These are phyloP conservation scores for Ogataea hybrid DNA, from an alignment of 1,139 yeast genomes.

Conservation along the genomic window DNA sequence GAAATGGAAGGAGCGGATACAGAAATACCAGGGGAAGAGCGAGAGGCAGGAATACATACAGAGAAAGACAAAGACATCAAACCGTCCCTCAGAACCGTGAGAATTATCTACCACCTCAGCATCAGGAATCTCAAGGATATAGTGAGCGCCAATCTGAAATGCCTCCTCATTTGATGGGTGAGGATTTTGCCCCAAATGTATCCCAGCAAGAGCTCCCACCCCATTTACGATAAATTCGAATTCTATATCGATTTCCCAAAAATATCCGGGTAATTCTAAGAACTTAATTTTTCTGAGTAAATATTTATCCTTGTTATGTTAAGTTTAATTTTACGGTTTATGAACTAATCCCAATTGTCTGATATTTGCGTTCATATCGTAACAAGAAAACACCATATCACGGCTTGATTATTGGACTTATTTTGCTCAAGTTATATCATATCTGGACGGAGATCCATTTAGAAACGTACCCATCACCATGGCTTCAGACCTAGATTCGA, in stretches of 20 bases:
- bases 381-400: background rate
- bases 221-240: constrained; percentile 14
- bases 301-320: too few relatives aligned
- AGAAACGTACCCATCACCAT: background rate
- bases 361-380: background rate
- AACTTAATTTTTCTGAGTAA: background rate
- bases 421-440: too few relatives aligned
- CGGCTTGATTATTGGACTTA: background rate
- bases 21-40: constrained; percentile 29
- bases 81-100: constrained; percentile 12
- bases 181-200: constrained; percentile 14
- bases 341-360: too few relatives aligned
- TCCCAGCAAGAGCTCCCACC: constrained; percentile 21
- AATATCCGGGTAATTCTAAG: constrained; percentile 2
- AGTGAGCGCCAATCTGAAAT: constrained; percentile 2
- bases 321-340: too few relatives aligned
- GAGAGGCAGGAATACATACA: constrained; percentile 13
- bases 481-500: constrained; percentile 11
- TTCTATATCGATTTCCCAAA: background rate
- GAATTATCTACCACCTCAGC: constrained; percentile 10
- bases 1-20: constrained; percentile 31
- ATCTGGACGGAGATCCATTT: too few relatives aligned
- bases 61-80: constrained; percentile 16
- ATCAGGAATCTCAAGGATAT: constrained; percentile 2
- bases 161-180: background rate